Base-by-base conservation (phyloP, 352 stramenopile species). In the Pelagophyceae sp. region DNA sequence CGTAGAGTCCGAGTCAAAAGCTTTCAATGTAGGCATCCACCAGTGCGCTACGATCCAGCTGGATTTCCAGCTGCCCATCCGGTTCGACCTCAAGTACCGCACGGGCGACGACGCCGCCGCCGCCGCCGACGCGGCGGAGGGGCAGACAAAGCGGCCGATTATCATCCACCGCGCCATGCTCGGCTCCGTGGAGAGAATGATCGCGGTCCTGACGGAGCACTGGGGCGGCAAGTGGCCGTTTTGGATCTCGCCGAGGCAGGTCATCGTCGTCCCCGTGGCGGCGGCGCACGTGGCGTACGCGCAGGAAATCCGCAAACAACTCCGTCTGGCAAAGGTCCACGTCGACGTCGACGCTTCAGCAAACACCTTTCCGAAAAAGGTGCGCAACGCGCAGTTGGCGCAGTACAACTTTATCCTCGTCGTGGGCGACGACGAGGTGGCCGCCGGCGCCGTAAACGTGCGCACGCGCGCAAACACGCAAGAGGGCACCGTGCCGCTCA, bases 391-490 rank as follows among this genome's bases (percentile, higher is more conserved):
- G 0, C 93, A 98, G 85, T 83, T 98, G 76, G 92, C 90, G 20
- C 94, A 98, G 82, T 99, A 98, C 84, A 99, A 98, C 87, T 99
- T 96, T 81, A 97, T 98, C 77, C 86, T 98, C 40, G 93, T 98
- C 31, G 94, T 99, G 72, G 96, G 96, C 63, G 89, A 93, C 75
- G 83, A 89, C 54, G 96, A 99, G 80, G 84, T 93, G 37, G 87
- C 92, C 72, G 90, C 89, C 58, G 86, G 90, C 50, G 90, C 88
- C 29, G 94, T 98, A 20, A 96, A 96, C 82, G 95, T 98, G 71
- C 91, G 94, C 81, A 97, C 91, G 40, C 87, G 93, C 75, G 91
- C 95, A 70, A 97, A 97, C 83, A 90, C 94, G 80, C 89, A 96
- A 31, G 86, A 95, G 79, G 94, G 94, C 77, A 93, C 94, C 76